A percentile compares a stretch with the other conserved stretches of the same genome.
Conservation (phyloP, 169 alveolate species). For the Eimeria tenella region DNA sequence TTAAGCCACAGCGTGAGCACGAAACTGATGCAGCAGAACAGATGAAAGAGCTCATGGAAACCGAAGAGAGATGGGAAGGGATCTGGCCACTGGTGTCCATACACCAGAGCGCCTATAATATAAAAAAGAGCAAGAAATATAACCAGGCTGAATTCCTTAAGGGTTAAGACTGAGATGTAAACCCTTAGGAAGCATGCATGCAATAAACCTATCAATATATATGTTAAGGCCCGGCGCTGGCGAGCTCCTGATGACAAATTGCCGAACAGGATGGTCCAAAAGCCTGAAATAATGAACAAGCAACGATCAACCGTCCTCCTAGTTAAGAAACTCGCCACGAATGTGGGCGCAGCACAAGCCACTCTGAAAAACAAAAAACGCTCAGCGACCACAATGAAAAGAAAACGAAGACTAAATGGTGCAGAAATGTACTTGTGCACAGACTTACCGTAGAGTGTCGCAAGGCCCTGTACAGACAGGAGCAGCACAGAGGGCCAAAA, state of each 20-base stretch:
- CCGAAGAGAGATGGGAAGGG: conserved; percentile 74
- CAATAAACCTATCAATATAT: conserved; percentile 70
- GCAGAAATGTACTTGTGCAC: too few relatives aligned
- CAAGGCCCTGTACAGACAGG: conserved; percentile 69
- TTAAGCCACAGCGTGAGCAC: conserved; percentile 77
- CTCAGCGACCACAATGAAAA: too few relatives aligned
- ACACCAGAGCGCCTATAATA: conserved; percentile 74
- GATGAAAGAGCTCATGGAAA: conserved; percentile 78
- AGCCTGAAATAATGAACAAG: conserved; percentile 11
- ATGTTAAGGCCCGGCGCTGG: conserved; percentile 72
- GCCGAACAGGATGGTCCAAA: conserved; percentile 55
- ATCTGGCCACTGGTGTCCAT: conserved; percentile 72
- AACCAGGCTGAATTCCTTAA: conserved; percentile 31
- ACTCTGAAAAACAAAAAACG: too few relatives aligned
- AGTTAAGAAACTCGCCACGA: too few relatives aligned
- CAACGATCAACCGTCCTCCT: too few relatives aligned
- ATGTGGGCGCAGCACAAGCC: too few relatives aligned
- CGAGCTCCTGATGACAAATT: conserved; percentile 65
- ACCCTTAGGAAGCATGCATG: conserved; percentile 65
- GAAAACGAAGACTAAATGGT: too few relatives aligned
- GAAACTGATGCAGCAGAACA: conserved; percentile 65
- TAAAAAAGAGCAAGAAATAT: conserved; percentile 53
- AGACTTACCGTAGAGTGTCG: conserved; percentile 64
- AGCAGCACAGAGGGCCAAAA: conserved; percentile 62
- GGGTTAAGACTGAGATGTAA: conserved; percentile 53